Base-by-base conservation (phyloP, 2,329 filamentous ascomycete species). In the Emydomyces testavorans region DNA sequence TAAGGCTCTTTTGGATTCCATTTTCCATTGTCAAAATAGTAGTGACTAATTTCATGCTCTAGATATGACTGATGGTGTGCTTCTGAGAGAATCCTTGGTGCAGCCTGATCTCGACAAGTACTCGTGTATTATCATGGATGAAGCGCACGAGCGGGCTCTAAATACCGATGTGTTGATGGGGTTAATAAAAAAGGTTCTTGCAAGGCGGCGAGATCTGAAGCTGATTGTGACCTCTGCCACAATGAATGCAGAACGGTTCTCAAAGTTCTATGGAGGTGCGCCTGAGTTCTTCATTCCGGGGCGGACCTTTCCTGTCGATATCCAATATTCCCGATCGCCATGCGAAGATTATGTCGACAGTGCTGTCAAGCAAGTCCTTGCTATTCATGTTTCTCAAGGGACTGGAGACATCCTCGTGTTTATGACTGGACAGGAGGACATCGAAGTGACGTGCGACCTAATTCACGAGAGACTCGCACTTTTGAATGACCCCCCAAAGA, bases 391-490 rank as follows among this genome's bases (percentile, higher is more conserved):
- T 8, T 94, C 89, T 0, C 93, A 96, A 73, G 86, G 86, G 0
- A 69, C 80, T 0, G 92, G 92, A 10, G 92, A 98, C 66, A 96
- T 98, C 48, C 72, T 98, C 6, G 90, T 98, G 6, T 98, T 98
- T 66, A 98, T 98, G 92, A 98, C 93, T 0, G 92, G 92, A 8
- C 92, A 96, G 64, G 93, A 98, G 67, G 92, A 98, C 60, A 98
- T 98, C 52, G 92, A 98, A 65, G 84, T 84, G 35, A 98, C 93
- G 0, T 98, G 92, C 62, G 92, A 98, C 60, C 72, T 96, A 16
- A 77, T 96, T 2, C 85, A 86, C 47, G 90, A 95, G 62, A 77
- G 92, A 36, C 72, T 98, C 13, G 83, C 86, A 54, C 78, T 90
- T 24, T 76, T 98, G 26, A 96, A 95, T 53, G 89, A 98, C 58